phyloP scores from a whole-genome alignment of 2,329 filamentous ascomycete species.

The Talaromyces sp. region DNA sequence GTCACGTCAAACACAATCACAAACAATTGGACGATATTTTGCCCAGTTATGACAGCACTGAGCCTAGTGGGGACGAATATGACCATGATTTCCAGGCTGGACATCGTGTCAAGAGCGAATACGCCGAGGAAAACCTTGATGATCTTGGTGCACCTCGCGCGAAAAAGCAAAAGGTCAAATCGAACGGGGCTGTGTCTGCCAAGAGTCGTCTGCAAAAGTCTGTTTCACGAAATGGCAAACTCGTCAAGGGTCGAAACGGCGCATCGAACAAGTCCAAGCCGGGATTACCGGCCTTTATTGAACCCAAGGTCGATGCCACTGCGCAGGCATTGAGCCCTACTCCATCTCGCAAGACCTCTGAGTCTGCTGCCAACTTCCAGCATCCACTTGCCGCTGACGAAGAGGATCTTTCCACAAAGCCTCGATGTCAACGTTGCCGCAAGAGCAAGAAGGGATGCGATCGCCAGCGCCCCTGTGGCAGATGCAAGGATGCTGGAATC shows the following conservation, averaged over 20 bases:
- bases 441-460: constrained; percentile 99
- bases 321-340: constrained; percentile 33
- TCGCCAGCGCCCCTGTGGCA: constrained; percentile 86
- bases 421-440: constrained; percentile 93
- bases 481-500: constrained; percentile 93
- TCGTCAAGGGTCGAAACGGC: constrained; percentile 27
- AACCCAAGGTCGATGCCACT: constrained; percentile 23
- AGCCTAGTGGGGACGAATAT: constrained; percentile 57
- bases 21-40: constrained; percentile 48
- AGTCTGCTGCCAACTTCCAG: constrained; percentile 58
- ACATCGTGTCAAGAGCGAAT: constrained; percentile 51
- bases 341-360: constrained; percentile 47
- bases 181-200: constrained; percentile 23
- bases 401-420: constrained; percentile 89
- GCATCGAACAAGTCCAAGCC: constrained; percentile 27
- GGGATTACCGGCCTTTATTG: not conserved
- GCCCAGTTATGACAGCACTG: constrained; percentile 53
- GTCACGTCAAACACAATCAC: constrained; percentile 39
- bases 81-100: constrained; percentile 51
- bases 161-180: constrained; percentile 49
- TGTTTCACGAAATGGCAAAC: constrained; percentile 23
- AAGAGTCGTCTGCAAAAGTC: constrained; percentile 24
- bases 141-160: constrained; percentile 37
- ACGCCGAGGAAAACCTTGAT: constrained; percentile 39
- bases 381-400: constrained; percentile 62